A percentile compares a stretch with the other conserved stretches of the same genome.
Conservation (phyloP, 31 red algal genomes). For the Odonthalia washingtoniensis region DNA sequence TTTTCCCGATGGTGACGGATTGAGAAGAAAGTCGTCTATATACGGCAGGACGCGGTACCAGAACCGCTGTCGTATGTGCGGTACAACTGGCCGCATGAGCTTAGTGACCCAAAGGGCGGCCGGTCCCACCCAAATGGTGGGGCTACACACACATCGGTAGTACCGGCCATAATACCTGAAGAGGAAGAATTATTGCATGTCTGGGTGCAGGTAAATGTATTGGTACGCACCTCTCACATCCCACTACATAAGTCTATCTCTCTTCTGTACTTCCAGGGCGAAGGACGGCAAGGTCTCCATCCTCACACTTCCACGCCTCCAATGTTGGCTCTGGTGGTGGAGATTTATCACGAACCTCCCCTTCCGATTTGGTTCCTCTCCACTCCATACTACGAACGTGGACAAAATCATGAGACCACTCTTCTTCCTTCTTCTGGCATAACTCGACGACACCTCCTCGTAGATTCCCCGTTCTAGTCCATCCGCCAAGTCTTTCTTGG, state of each 20-base stretch:
- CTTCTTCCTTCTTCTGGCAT: not conserved
- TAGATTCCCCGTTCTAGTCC: not conserved
- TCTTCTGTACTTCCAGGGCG: constrained; percentile 5
- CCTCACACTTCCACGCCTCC: not conserved
- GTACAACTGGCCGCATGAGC: constrained; percentile 15
- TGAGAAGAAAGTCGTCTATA: constrained; percentile 35
- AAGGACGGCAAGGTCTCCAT: constrained; percentile 39
- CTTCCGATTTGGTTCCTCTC: not conserved
- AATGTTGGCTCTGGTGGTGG: not conserved
- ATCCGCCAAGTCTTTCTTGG: not conserved
- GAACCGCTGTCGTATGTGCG: not conserved
- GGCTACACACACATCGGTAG: constrained; percentile 28
- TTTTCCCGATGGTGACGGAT: not conserved
- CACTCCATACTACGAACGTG: constrained; percentile 7
- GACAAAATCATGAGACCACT: not conserved
- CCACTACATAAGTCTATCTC: constrained; percentile 32
- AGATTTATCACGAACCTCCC: constrained; percentile 3
- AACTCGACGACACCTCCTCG: not conserved
- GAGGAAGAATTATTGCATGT: constrained; percentile 23
- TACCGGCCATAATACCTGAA: constrained; percentile 8
- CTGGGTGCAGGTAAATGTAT: constrained; percentile 26
- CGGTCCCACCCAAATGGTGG: constrained; percentile 24
- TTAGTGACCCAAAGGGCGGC: constrained; percentile 26
- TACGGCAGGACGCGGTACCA: too few relatives aligned
- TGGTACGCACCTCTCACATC: constrained; percentile 25